phyloP scores from a whole-genome alignment of 495 filamentous ascomycete genomes.

The Podospora pseudoanserina region DNA sequence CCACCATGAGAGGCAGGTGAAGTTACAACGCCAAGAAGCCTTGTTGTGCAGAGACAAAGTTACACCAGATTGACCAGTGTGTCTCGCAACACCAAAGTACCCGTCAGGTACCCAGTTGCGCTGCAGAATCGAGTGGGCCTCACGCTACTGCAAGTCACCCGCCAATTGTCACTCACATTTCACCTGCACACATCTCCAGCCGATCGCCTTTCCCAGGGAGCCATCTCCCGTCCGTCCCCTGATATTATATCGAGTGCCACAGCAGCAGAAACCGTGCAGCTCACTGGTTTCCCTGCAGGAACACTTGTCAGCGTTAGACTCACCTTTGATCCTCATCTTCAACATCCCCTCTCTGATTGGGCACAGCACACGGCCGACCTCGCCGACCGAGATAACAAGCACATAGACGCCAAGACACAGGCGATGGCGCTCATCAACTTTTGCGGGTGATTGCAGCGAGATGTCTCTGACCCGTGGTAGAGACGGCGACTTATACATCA shows the following conservation, averaged over 20 bases:
- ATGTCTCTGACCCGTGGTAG: not conserved
- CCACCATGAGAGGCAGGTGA: not conserved
- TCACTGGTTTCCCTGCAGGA: slow-evolving; percentile 10
- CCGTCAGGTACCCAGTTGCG: not conserved
- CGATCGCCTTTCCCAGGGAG: slow-evolving; percentile 1
- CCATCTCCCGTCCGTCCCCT: not conserved
- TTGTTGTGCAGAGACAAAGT: not conserved
- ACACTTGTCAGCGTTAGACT: not conserved
- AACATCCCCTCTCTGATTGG: slow-evolving; percentile 1
- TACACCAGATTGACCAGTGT: slow-evolving; percentile 11
- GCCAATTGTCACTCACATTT: not conserved
- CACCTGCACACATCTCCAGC: not conserved
- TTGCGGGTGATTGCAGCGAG: not conserved
- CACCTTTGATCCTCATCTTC: not conserved
- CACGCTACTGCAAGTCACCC: slow-evolving; percentile 10
- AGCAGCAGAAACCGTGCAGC: slow-evolving; percentile 5
- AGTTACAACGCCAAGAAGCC: not conserved
- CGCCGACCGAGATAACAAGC: not conserved
- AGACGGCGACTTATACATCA: not conserved
- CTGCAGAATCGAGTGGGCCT: slow-evolving; percentile 3
- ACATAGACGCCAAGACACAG: not conserved
- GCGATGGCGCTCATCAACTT: not conserved
- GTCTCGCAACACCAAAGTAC: slow-evolving; percentile 4
- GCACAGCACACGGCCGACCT: not conserved
- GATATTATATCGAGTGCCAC: not conserved